A percentile compares a stretch with the other conserved stretches of the same genome.
phyloP scores from a whole-genome alignment of 768 basidiomycete genomes.

The Termitomyces bulborhizus region DNA sequence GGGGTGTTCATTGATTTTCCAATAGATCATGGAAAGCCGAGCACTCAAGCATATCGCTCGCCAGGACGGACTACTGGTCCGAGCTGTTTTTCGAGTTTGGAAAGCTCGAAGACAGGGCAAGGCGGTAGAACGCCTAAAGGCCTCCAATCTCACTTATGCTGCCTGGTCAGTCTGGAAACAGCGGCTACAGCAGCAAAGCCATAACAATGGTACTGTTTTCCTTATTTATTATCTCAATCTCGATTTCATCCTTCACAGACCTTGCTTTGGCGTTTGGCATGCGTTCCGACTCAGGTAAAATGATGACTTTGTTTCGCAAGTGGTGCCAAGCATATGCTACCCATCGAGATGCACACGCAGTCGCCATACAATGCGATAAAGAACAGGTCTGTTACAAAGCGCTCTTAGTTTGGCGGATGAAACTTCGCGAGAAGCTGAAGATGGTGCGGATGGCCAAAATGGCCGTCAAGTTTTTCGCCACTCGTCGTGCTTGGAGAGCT shows the following conservation, averaged over 20 bases:
- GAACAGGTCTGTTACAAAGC: constrained; percentile 30
- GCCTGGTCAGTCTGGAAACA: constrained; percentile 47
- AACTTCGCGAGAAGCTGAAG: constrained; percentile 43
- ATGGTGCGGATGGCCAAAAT: constrained; percentile 47
- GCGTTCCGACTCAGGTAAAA: constrained; percentile 34
- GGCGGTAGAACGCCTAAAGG: constrained; percentile 48
- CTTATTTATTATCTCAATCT: not conserved
- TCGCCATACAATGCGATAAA: constrained; percentile 46
- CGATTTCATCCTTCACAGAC: constrained; percentile 24
- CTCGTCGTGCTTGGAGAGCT: constrained; percentile 38
- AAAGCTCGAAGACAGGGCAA: constrained; percentile 59
- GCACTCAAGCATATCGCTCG: constrained; percentile 51
- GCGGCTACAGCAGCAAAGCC: constrained; percentile 30
- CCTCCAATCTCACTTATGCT: constrained; percentile 36
- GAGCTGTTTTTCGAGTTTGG: constrained; percentile 59
- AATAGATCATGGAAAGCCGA: constrained; percentile 48
- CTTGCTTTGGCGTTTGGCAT: constrained; percentile 43
- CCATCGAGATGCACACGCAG: constrained; percentile 39
- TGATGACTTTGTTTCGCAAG: constrained; percentile 29
- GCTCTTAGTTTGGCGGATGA: constrained; percentile 51
- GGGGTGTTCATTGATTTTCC: not conserved
- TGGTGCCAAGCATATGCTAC: constrained; percentile 40
- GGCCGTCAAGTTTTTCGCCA: constrained; percentile 44
- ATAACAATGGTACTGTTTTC: constrained; percentile 38
- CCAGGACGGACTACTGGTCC: constrained; percentile 52